A percentile compares a stretch with the other conserved stretches of the same genome.
These are phyloP conservation scores for Haematococcus sp. DNA, from an alignment of 139 green algal species.

Conservation along the genomic window DNA sequence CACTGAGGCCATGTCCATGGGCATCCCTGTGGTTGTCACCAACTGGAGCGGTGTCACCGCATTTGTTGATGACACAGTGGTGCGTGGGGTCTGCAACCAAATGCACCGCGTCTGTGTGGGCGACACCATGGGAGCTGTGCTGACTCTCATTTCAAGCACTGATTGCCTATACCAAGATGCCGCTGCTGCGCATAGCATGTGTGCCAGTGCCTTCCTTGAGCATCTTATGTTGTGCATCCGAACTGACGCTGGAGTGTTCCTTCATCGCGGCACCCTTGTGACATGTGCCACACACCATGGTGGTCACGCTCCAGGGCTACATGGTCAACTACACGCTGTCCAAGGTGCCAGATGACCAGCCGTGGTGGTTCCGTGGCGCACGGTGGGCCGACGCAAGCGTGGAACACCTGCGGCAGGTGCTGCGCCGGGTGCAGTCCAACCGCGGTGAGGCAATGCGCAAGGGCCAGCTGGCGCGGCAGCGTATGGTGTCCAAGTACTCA, in stretches of 20 bases:
- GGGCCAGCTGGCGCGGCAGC: background rate
- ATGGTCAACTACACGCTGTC: background rate
- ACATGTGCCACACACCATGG: too few relatives aligned
- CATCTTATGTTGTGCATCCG: too few relatives aligned
- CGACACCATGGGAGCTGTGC: too few relatives aligned
- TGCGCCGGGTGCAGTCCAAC: background rate
- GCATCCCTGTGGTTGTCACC: constrained; percentile 60
- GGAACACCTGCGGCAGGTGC: background rate
- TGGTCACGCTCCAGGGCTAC: too few relatives aligned
- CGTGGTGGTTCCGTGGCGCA: constrained; percentile 20
- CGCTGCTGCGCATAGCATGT: too few relatives aligned
- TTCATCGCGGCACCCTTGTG: too few relatives aligned
- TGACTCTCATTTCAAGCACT: too few relatives aligned
- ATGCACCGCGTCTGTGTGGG: too few relatives aligned
- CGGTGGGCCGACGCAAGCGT: constrained; percentile 12
- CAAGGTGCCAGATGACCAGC: constrained; percentile 17
- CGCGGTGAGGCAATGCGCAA: background rate
- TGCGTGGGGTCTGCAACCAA: too few relatives aligned
- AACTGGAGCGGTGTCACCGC: constrained; percentile 69
- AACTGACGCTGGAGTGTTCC: too few relatives aligned
- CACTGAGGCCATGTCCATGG: constrained; percentile 73
- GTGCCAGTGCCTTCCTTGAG: too few relatives aligned
- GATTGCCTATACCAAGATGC: too few relatives aligned
- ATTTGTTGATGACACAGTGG: constrained; percentile 49
- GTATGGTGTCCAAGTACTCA: background rate